Evolutionary conservation across 176 grass and related monocot genomes (phyloP).

Genomic region (Avena atlantica): DNA sequence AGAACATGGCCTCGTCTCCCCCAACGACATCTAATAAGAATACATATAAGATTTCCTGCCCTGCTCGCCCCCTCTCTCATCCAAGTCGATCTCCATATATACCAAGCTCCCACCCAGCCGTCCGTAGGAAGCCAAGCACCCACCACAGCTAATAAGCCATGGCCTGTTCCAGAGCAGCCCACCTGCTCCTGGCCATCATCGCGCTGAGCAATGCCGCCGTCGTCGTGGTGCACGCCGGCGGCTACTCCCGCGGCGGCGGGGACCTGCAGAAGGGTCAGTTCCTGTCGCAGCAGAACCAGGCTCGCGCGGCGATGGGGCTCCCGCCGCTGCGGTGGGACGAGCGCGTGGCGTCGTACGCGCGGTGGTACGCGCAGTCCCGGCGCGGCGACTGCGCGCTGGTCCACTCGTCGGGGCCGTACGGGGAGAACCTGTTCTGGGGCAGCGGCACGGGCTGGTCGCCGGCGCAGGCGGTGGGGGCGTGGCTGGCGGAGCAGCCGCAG

Average conservation of each 20-base stretch:
- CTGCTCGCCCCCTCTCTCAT: background rate
- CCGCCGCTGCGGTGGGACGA: constrained; percentile 60
- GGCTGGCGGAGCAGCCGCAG: constrained; percentile 58
- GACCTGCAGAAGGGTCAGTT: constrained; percentile 44
- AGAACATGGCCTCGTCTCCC: constrained; percentile 66
- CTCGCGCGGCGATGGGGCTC: constrained; percentile 33
- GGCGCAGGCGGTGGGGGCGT: constrained; percentile 63
- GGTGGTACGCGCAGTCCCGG: constrained; percentile 60
- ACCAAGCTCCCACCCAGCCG: background rate
- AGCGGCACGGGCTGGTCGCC: constrained; percentile 66
- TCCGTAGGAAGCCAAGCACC: background rate
- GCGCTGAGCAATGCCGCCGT: constrained; percentile 27
- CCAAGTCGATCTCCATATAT: constrained; percentile 24
- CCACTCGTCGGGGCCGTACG: constrained; percentile 77
- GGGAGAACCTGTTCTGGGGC: constrained; percentile 95
- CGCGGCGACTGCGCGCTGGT: constrained; percentile 75
- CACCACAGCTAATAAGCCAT: constrained; percentile 38
- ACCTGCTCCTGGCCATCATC: background rate
- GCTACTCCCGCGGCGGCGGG: constrained; percentile 16
- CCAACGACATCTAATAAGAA: constrained; percentile 40
- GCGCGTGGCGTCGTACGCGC: constrained; percentile 63
- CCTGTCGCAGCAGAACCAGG: constrained; percentile 61
- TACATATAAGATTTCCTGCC: background rate
- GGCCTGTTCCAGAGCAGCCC: background rate
- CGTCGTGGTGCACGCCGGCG: background rate